Percentiles rank a stretch among this genome's conserved stretches.
phyloP scores from a whole-genome alignment of 768 basidiomycete species.

The Leucocoprinus birnbaumii region DNA sequence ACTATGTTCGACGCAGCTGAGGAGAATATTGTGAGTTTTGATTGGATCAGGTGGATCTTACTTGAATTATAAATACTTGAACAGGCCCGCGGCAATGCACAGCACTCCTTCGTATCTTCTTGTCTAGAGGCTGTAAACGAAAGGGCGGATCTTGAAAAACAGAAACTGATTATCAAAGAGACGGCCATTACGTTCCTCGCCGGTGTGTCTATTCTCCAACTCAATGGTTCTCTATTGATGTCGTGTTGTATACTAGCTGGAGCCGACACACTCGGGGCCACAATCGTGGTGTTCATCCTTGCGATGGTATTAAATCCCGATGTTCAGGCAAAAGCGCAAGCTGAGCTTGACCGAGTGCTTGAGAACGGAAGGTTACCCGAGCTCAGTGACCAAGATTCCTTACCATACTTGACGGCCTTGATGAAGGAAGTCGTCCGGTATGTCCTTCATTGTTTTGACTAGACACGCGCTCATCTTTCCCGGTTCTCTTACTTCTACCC shows the following conservation, averaged over 20 bases:
- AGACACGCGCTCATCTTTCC: neutral
- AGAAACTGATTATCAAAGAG: conserved; percentile 28
- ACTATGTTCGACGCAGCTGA: conserved; percentile 29
- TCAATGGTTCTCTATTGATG: neutral
- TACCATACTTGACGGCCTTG: conserved; percentile 36
- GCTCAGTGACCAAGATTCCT: conserved; percentile 29
- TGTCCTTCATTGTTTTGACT: neutral
- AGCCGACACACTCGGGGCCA: conserved; percentile 24
- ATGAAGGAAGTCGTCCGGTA: conserved; percentile 33
- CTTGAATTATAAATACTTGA: too few relatives aligned
- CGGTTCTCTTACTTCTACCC: neutral
- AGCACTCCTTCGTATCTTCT: conserved; percentile 22
- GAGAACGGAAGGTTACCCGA: conserved; percentile 33
- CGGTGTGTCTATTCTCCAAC: conserved; percentile 16
- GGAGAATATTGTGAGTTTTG: conserved; percentile 22
- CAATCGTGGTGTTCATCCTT: conserved; percentile 29
- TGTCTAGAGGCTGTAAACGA: conserved; percentile 20
- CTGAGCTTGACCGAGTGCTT: conserved; percentile 36
- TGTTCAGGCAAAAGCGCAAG: conserved; percentile 31
- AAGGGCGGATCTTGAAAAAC: conserved; percentile 15
- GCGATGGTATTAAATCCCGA: conserved; percentile 39
- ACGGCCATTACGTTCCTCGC: conserved; percentile 36
- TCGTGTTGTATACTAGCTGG: conserved; percentile 16
- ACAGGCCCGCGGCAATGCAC: conserved; percentile 19
- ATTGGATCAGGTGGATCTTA: too few relatives aligned